phyloP scores from a whole-genome alignment of 306 rosid species.

The Ormosia semicastrata region DNA sequence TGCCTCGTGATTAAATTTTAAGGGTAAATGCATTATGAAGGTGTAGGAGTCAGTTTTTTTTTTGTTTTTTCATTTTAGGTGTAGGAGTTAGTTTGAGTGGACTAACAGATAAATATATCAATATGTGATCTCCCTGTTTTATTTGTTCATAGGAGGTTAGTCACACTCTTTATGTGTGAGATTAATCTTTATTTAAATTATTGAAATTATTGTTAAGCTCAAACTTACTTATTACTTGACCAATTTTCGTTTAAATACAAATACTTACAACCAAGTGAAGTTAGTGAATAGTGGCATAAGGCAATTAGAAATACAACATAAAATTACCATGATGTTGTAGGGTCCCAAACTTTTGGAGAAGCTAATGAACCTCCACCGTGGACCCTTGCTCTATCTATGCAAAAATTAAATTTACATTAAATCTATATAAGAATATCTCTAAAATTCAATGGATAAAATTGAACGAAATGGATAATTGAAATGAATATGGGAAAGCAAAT shows the following conservation, averaged over 20 bases:
- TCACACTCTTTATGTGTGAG: no score
- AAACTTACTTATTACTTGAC: background rate
- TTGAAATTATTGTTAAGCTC: no score
- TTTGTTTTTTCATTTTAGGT: no score
- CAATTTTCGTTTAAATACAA: background rate
- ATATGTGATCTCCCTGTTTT: background rate
- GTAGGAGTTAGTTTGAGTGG: background rate
- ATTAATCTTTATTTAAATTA: no score
- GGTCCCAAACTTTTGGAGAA: slow-evolving; percentile 83
- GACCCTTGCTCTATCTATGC: slow-evolving; percentile 42
- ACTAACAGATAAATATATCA: slow-evolving; percentile 6
- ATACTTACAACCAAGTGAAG: background rate
- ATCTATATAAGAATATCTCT: no score
- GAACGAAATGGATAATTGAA: no score
- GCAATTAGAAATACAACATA: slow-evolving; percentile 14
- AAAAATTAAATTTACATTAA: no score
- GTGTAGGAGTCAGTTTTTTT: background rate
- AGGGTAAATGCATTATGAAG: background rate
- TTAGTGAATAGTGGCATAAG: slow-evolving; percentile 11
- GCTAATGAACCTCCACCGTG: slow-evolving; percentile 85
- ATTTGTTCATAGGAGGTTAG: no score
- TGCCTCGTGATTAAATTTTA: background rate
- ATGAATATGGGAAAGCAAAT: no score
- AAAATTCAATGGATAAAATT: no score
- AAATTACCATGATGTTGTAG: slow-evolving; percentile 63